Evolutionary conservation across 495 filamentous ascomycete genomes (phyloP), one percentile per base, ranked within the genome.

Genomic region (Penicillium goetzii): DNA sequence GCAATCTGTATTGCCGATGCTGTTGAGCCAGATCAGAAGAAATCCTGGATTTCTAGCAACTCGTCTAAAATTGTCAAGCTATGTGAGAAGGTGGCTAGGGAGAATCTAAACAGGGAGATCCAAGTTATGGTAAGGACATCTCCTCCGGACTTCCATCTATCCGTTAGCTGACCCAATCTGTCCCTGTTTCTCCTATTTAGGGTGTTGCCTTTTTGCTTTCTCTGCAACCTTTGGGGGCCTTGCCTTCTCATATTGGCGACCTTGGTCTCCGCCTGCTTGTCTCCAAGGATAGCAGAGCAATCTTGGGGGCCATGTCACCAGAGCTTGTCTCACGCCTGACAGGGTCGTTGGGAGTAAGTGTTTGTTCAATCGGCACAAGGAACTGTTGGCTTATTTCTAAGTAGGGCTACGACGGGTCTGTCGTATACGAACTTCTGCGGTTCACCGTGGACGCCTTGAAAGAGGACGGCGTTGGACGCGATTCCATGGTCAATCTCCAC

Each of bases 31-130:
- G 66, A 73, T 1, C 72, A 80, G 36, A 81, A 75, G 41, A 43
- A 74, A 8, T 47, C 58, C 11, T 89, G 86, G 85, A 70, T 82
- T 21, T 65, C 71, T 7, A 67, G 62, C 10, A 84, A 82, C 58
- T 53, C 56, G 7, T 50, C 72, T 1, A 82, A 81, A 52, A 74
- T 83, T 49, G 71, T 75, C 7, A 89, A 87, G 60, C 62, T 88
- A 19, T 74, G 78, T 21, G 80, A 84, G 30, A 88, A 86, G 71
- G 67, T 83, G 6, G 70, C 77, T 2, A 72, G 70, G 26, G 56
- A 70, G 12, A 74, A 71, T 23, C 73, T 84, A n/a, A 59, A 81
- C 47, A 53, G 59, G 2, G 68, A 66, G 17, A 68, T 84, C 3
- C 82, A 82, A 45, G 71, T 81, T 19, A 73, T 78, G 76, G 83